phyloP scores from a whole-genome alignment of 2,329 filamentous ascomycete species.

The Shiraia sp. region DNA sequence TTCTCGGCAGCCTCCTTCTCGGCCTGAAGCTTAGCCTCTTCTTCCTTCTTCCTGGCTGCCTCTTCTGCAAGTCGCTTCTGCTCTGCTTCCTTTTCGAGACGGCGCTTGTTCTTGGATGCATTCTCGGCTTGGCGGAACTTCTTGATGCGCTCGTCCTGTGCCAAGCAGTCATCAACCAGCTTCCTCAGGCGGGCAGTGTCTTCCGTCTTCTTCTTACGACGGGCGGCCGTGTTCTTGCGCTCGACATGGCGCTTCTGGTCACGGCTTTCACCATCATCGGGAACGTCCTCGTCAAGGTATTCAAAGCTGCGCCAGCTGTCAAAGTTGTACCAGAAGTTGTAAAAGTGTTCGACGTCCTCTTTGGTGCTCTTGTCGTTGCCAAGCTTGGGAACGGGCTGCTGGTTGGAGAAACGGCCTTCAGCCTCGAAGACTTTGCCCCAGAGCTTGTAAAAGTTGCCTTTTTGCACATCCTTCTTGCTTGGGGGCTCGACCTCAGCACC shows the following conservation, averaged over 20 bases:
- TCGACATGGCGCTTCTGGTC: constrained; percentile 98
- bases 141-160: constrained; percentile 94
- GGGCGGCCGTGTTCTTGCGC: constrained; percentile 95
- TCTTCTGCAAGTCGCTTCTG: constrained; percentile 87
- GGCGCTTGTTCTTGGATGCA: constrained; percentile 95
- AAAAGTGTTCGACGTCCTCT: constrained; percentile 91
- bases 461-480: constrained; percentile 83
- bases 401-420: constrained; percentile 90
- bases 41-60: constrained; percentile 78
- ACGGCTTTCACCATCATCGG: constrained; percentile 97
- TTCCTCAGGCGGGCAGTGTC: constrained; percentile 89
- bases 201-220: constrained; percentile 99
- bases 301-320: constrained; percentile 98
- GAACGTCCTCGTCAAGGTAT: constrained; percentile 98
- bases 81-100: constrained; percentile 85
- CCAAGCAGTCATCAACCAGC: constrained; percentile 83
- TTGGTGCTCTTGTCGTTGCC: constrained; percentile 82
- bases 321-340: constrained; percentile 99
- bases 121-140: constrained; percentile 90
- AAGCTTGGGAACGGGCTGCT: constrained; percentile 82
- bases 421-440: constrained; percentile 90
- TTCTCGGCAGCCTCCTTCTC: constrained; percentile 89
- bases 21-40: constrained; percentile 76
- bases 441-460: constrained; percentile 92
- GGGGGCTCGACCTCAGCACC: constrained; percentile 90